These are phyloP conservation scores for Kwoniella newhampshirensis DNA, from an alignment of 768 basidiomycete genomes.

Conservation along the genomic window DNA sequence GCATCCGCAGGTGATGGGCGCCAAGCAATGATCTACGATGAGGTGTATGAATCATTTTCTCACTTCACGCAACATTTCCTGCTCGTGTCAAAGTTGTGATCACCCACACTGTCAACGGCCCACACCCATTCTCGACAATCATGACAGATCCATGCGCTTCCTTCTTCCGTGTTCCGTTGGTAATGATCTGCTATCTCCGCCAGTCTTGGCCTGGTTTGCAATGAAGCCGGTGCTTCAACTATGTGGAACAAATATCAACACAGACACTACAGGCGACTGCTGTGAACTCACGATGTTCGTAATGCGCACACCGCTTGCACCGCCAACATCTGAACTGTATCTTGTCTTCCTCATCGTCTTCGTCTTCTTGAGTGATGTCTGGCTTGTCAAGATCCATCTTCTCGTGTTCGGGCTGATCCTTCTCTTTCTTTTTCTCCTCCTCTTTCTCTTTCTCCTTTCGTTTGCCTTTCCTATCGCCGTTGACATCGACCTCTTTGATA, in stretches of 20 bases:
- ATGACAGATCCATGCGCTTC: conserved; percentile 59
- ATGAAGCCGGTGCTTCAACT: conserved; percentile 48
- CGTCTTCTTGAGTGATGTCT: conserved; percentile 55
- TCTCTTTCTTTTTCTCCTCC: neutral
- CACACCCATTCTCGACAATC: conserved; percentile 75
- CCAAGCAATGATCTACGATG: conserved; percentile 93
- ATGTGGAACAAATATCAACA: conserved; percentile 38
- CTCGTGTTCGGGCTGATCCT: conserved; percentile 51
- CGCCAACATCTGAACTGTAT: conserved; percentile 72
- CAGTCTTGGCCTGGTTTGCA: conserved; percentile 61
- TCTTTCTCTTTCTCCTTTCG: neutral
- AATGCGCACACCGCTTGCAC: conserved; percentile 82
- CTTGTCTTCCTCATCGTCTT: conserved; percentile 7
- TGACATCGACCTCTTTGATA: neutral
- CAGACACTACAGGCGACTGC: neutral
- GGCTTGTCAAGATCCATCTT: conserved; percentile 55
- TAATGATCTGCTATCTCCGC: conserved; percentile 35
- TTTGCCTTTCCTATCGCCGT: no score
- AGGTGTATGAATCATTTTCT: no score
- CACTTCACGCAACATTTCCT: no score
- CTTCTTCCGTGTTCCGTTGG: conserved; percentile 21
- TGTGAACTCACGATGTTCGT: conserved; percentile 59
- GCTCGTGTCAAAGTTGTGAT: no score
- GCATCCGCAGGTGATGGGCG: conserved; percentile 72
- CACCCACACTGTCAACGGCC: conserved; percentile 61